phyloP scores from a whole-genome alignment of 2,329 filamentous ascomycete genomes.

The Stagonosporopsis rhizophila region DNA sequence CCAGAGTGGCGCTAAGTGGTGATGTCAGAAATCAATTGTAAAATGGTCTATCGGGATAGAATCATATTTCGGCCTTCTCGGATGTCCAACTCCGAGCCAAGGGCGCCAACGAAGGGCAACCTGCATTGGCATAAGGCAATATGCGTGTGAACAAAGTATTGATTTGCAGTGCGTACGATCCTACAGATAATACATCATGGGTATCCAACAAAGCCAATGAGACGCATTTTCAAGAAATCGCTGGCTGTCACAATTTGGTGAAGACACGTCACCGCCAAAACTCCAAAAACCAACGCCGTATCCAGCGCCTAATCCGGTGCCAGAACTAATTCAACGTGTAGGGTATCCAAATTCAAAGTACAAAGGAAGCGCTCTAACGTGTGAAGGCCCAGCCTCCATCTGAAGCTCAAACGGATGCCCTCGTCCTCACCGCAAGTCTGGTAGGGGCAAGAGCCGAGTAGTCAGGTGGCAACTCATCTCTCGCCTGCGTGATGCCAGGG shows the following conservation, averaged over 20 bases:
- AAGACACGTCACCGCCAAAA: background rate
- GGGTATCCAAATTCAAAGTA: constrained; percentile 2
- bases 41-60: background rate
- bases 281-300: background rate
- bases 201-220: constrained; percentile 6
- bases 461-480: constrained; percentile 40
- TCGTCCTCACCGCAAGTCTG: background rate
- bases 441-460: constrained; percentile 34
- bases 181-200: constrained; percentile 2
- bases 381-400: background rate
- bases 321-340: background rate
- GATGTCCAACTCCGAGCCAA: background rate
- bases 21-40: background rate
- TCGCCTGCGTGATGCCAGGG: background rate
- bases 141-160: background rate
- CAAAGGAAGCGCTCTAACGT: background rate
- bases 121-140: background rate
- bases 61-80: background rate
- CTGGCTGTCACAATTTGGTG: background rate
- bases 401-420: background rate
- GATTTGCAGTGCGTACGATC: background rate
- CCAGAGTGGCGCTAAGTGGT: background rate
- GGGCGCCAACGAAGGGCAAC: background rate
- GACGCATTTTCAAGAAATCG: background rate
- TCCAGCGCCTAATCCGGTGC: background rate